Conservation (phyloP, 768 basidiomycete genomes). For the Kwoniella sp. region DNA sequence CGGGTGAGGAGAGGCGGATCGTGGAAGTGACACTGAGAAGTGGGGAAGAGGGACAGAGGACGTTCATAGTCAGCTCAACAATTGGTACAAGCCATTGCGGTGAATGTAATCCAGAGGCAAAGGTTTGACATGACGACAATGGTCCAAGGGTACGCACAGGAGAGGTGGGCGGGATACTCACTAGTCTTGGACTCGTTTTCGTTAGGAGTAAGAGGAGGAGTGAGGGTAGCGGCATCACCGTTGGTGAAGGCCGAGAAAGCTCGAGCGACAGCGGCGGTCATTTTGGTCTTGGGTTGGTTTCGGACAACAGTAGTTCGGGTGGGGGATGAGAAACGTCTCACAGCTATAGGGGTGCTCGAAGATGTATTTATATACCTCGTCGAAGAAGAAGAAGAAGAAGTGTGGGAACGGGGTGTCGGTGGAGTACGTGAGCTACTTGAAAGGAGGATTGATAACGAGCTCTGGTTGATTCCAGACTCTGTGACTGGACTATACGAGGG, state of each 20-base stretch:
- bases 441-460: background rate
- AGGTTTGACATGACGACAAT: no score
- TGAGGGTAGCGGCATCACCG: constrained; percentile 13
- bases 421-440: background rate
- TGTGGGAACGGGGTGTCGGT: background rate
- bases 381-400: background rate
- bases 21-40: background rate
- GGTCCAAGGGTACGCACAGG: no score
- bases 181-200: constrained; percentile 9
- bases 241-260: constrained; percentile 20
- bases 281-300: background rate
- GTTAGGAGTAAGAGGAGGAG: constrained; percentile 30
- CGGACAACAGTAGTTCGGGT: background rate
- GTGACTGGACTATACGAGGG: background rate
- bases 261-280: constrained; percentile 10
- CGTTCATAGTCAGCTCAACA: background rate
- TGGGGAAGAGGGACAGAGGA: background rate
- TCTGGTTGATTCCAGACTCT: background rate
- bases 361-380: constrained; percentile 1
- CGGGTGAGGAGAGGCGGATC: constrained; percentile 25
- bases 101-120: no score
- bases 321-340: background rate
- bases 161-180: background rate
- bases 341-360: background rate
- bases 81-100: no score